A percentile compares a stretch with the other conserved stretches of the same genome.
Evolutionary conservation across 495 filamentous ascomycete genomes (phyloP).

Genomic region (Penicillium canariense): DNA sequence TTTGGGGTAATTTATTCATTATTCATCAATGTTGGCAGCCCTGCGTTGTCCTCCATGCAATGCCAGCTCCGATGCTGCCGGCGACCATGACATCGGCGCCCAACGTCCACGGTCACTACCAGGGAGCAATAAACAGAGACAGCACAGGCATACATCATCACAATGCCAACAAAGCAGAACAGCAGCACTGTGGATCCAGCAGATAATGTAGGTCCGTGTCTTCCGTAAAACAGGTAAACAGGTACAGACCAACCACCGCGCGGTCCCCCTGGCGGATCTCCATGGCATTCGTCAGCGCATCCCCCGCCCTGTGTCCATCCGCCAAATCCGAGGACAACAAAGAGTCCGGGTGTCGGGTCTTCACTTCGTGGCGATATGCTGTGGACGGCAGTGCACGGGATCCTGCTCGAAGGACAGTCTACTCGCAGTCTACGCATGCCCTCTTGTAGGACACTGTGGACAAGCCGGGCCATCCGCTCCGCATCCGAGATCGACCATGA

Average conservation of each 20-base stretch:
- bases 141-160: background rate
- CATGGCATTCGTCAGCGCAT: background rate
- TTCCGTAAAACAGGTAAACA: no score
- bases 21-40: background rate
- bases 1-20: constrained; percentile 1
- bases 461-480: background rate
- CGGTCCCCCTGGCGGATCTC: background rate
- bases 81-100: background rate
- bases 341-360: background rate
- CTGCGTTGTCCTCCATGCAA: background rate
- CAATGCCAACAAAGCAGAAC: background rate
- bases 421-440: background rate
- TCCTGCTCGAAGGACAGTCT: constrained; percentile 1
- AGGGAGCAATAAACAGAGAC: background rate
- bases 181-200: no score
- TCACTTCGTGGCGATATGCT: background rate
- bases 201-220: no score
- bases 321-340: background rate
- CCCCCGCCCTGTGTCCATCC: background rate
- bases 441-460: background rate
- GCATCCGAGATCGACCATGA: constrained; percentile 8
- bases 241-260: no score
- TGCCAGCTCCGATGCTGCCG: background rate
- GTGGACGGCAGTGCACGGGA: no score
- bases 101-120: background rate